These are phyloP conservation scores for Fomitiporia mediterranea DNA, from an alignment of 1,284 basidiomycete species.

Conservation along the genomic window DNA sequence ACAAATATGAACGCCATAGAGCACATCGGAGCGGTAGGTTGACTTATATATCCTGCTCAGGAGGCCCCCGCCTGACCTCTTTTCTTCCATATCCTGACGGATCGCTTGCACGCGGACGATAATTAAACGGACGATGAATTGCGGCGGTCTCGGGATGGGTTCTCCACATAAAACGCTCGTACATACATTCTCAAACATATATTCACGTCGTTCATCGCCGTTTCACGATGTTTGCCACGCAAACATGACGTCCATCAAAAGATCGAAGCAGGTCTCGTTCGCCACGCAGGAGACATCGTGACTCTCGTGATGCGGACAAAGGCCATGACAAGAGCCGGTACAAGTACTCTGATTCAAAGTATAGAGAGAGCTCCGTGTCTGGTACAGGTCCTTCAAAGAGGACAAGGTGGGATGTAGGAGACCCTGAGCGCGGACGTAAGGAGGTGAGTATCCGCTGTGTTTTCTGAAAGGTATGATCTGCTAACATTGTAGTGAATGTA, in stretches of 20 bases:
- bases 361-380: background rate
- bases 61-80: conserved; percentile 10
- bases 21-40: conserved; percentile 9
- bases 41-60: background rate
- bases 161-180: background rate
- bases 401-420: conserved; percentile 15
- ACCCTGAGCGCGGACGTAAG: conserved; percentile 2
- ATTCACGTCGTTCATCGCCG: too few species aligned
- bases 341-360: background rate
- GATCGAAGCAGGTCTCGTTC: conserved; percentile 13
- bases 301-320: background rate
- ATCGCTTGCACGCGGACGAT: conserved; percentile 1
- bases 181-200: background rate
- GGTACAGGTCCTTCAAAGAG: background rate
- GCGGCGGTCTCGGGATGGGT: conserved; percentile 12
- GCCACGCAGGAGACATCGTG: background rate
- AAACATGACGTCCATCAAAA: background rate
- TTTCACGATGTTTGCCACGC: too few species aligned
- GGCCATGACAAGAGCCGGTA: background rate
- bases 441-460: background rate
- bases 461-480: background rate
- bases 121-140: background rate
- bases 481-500: background rate
- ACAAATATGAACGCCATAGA: background rate
- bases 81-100: conserved; percentile 12